These are phyloP conservation scores for Thielaviopsis ethacetica DNA, from an alignment of 2,329 filamentous ascomycete species.

Conservation along the genomic window DNA sequence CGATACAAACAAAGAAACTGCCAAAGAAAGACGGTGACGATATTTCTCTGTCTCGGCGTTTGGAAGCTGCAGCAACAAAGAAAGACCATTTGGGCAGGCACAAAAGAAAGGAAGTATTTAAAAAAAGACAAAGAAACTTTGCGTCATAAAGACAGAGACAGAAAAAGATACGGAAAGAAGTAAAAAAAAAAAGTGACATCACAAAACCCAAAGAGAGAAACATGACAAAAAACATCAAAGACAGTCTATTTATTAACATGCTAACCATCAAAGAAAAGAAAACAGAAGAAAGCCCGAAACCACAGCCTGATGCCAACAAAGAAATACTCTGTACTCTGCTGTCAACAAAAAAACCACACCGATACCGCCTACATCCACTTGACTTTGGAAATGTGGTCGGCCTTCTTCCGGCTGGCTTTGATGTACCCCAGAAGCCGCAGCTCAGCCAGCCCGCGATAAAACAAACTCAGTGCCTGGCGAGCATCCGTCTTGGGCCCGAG, in stretches of 20 bases:
- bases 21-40: not conserved
- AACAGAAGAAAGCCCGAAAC: not conserved
- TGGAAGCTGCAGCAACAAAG: not conserved
- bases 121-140: not conserved
- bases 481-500: constrained; percentile 33
- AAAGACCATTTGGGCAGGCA: not conserved
- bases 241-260: not conserved
- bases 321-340: too few species aligned
- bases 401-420: constrained; percentile 78
- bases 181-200: not conserved
- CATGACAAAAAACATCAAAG: not conserved
- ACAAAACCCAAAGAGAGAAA: not conserved
- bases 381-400: constrained; percentile 81
- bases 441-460: constrained; percentile 76
- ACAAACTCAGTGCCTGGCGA: constrained; percentile 50
- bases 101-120: not conserved
- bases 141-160: not conserved
- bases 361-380: constrained; percentile 47
- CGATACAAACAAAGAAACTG: not conserved
- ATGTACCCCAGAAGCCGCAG: constrained; percentile 73
- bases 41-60: not conserved
- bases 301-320: not conserved
- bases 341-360: not conserved
- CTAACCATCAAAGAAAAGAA: not conserved
- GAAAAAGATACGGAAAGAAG: too few species aligned